Evolutionary conservation across 2,329 filamentous ascomycete genomes (phyloP).

Genomic region (Penicillium oxalicum): DNA sequence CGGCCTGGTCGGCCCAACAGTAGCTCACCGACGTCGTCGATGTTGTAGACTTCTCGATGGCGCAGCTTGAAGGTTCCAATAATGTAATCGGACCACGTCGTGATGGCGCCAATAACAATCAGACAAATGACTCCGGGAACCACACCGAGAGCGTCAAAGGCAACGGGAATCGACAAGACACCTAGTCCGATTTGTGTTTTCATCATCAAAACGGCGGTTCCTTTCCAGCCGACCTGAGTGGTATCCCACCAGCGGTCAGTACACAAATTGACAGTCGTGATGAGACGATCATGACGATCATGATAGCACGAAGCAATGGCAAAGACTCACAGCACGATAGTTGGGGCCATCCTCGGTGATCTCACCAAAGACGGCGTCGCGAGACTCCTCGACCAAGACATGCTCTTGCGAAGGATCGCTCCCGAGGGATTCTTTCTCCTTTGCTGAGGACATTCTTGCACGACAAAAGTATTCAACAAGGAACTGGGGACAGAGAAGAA

Average conservation of each 20-base stretch:
- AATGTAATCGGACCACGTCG: constrained; percentile 9
- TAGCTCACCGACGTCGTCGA: constrained; percentile 9
- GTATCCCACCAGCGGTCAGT: neutral
- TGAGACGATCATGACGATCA: neutral
- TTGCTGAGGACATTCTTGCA: constrained; percentile 6
- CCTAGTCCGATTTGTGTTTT: constrained; percentile 34
- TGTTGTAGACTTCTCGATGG: constrained; percentile 11
- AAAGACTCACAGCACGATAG: constrained; percentile 14
- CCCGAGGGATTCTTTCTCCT: constrained; percentile 2
- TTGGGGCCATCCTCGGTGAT: constrained; percentile 15
- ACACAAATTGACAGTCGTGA: neutral
- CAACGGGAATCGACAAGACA: constrained; percentile 50
- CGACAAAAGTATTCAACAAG: neutral
- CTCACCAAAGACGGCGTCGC: constrained; percentile 17
- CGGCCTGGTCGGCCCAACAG: constrained; percentile 9
- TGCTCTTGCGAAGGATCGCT: constrained; percentile 1
- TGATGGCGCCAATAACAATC: neutral
- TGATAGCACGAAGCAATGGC: no score
- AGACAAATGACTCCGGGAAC: constrained; percentile 37
- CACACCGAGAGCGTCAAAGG: constrained; percentile 47
- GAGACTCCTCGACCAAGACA: constrained; percentile 3
- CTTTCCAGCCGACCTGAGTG: constrained; percentile 5
- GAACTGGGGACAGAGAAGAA: neutral
- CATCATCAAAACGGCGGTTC: constrained; percentile 7
- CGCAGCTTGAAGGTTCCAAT: constrained; percentile 6